Base-by-base conservation (phyloP, 192 early-diverging fungal genomes). In the Fimicolochytrium jonesii region DNA sequence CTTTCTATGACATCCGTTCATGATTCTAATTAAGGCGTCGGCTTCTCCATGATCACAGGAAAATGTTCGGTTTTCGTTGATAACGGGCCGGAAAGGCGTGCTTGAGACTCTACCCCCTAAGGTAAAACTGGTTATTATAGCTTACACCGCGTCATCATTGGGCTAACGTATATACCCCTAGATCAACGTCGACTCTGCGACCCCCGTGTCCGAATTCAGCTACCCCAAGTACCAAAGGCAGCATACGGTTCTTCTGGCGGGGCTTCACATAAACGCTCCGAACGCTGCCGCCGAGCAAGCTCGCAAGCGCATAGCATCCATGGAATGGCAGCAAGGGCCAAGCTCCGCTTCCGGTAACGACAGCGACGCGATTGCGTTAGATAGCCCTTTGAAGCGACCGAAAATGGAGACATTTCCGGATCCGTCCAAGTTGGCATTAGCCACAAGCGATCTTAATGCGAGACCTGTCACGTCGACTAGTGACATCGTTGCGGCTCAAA, bases 81-180 rank as follows among this genome's bases (percentile, higher is more conserved):
- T 66, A 9, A 33, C 30, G 13, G 53, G 55, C 18, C 13, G 64
- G 28, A 54, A 56, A 25, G 64, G 64, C 3, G 34, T 66, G 43
- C 46, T 66, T 20, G 64, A 66, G 31, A 42, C n/a, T 17, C 26
- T 61, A 28, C 55, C 59, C 10, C 10, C 10, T 7, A 20, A 26
- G 59, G 59, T 61, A 45, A 15, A 48, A 20, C 25, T 25, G 10
- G 15, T 22, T 7, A 48, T 48, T 9, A 13, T 22, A 20, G 47
- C 22, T 48, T 9, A 7, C 15, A 13, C 7, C n/a, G 22, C 15
- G 11, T 48, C 20, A 20, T 9, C 22, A n/a, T 48, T 25, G 10
- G 10, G 11, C 25, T 9, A 25, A 15, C 47, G 10, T 7, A 29
- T 18, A 3, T 18, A 45, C 11, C 43, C 18, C 18, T 30, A 45